Conservation (phyloP, 75 land plant genomes). For the Gnetum montanum region DNA sequence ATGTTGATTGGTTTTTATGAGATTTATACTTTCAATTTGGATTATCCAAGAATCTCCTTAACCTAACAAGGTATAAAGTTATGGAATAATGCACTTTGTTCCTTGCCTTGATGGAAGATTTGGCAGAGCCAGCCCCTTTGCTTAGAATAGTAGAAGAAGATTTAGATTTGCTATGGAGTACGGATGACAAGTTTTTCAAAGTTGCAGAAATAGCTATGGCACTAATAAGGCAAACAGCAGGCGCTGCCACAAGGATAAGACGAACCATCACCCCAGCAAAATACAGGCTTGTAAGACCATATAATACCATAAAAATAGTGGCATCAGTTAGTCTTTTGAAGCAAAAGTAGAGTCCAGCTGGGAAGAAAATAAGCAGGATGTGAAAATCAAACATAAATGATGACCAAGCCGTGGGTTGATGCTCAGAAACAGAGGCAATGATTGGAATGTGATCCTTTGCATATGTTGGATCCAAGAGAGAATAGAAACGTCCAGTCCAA, state of each 20-base stretch:
- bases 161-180: constrained; percentile 51
- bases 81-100: too few relatives aligned
- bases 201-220: constrained; percentile 94
- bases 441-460: constrained; percentile 99
- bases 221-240: constrained; percentile 94
- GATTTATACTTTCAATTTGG: too few relatives aligned
- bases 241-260: constrained; percentile 92
- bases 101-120: constrained; percentile 69
- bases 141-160: constrained; percentile 26
- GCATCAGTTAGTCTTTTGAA: constrained; percentile 94
- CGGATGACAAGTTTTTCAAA: constrained; percentile 61
- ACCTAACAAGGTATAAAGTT: too few relatives aligned
- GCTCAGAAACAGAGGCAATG: constrained; percentile 99
- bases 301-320: constrained; percentile 89
- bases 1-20: too few relatives aligned
- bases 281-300: constrained; percentile 97
- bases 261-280: constrained; percentile 99
- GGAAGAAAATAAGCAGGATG: constrained; percentile 84
- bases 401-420: constrained; percentile 99
- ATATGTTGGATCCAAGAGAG: constrained; percentile 96
- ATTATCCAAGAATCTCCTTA: too few relatives aligned
- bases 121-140: constrained; percentile 40
- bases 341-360: constrained; percentile 96
- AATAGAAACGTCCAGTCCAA: constrained; percentile 99
- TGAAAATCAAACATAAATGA: constrained; percentile 99